These are phyloP conservation scores for Talaromyces sp. DNA, from an alignment of 2,329 filamentous ascomycete genomes.

Conservation along the genomic window DNA sequence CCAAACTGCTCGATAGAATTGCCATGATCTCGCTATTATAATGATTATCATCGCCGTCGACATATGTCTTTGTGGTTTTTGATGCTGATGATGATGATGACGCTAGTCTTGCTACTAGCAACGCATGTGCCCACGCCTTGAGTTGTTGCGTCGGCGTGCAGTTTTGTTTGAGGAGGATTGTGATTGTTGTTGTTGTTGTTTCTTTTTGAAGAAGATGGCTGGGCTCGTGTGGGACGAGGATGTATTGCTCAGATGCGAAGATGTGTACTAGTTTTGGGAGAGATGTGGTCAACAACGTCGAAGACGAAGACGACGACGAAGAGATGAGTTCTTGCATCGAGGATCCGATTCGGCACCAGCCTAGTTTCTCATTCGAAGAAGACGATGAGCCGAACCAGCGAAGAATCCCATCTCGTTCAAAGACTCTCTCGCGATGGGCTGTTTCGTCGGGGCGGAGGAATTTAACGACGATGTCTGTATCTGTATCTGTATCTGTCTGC, in stretches of 20 bases:
- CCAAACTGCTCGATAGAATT: conserved; percentile 39
- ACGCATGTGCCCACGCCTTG: conserved; percentile 58
- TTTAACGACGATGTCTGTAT: conserved; percentile 3
- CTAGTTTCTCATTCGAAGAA: conserved; percentile 28
- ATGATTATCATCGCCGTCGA: not conserved
- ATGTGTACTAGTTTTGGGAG: conserved; percentile 43
- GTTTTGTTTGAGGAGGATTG: conserved; percentile 60
- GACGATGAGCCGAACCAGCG: conserved; percentile 38
- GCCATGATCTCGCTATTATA: conserved; percentile 17
- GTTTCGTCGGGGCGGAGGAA: conserved; percentile 59
- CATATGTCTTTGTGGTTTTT: not conserved
- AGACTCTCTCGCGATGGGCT: conserved; percentile 52
- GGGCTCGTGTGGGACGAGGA: conserved; percentile 51
- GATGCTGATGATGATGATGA: not conserved
- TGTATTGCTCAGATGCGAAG: conserved; percentile 51
- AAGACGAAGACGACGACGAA: conserved; percentile 2
- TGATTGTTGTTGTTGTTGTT: not conserved
- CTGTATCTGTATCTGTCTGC: conserved; percentile 10
- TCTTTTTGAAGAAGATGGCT: conserved; percentile 11
- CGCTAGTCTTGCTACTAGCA: conserved; percentile 40
- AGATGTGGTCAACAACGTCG: not conserved
- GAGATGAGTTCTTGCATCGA: conserved; percentile 28
- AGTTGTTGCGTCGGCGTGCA: conserved; percentile 48
- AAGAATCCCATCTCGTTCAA: conserved; percentile 62
- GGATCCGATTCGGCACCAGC: conserved; percentile 51